Evolutionary conservation across 306 rosid genomes (phyloP), one percentile per base, ranked within the genome.

Genomic region (Elaeagnus macrophylla): DNA sequence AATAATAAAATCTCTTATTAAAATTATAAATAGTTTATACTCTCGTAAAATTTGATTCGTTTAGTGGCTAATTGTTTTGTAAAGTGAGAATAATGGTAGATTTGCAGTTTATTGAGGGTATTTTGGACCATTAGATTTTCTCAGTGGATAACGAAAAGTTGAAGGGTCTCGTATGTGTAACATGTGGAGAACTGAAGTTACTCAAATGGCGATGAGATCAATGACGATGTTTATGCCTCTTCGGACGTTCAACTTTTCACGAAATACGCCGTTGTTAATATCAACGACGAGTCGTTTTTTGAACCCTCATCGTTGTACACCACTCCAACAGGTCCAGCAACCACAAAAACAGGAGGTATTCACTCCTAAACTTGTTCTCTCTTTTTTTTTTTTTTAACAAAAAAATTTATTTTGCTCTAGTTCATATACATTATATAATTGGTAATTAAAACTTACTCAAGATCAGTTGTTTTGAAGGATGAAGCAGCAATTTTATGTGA

Each of bases 401-500:
- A 8, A 45, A 49, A 16, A 10, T 7, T 58, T 32, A 35, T n/a
- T 12, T 14, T 58, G 6, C 55, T 18, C 7, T 45, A 16, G 1
- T 3, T 5, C 2, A 7, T 37, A 5, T 12, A 9, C 45, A 15
- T 14, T 37, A 15, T 18, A 54, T 54, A 42, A 36, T 0, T 53
- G 16, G 12, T 25, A 32, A 5, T 19, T 14, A 13, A 13, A 40
- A 16, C 69, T 72, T 55, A 77, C 53, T 60, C 37, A 40, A 42
- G 48, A 62, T 44, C 78, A 61, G 75, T 61, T 65, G 50, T 58
- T 51, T 53, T 37, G 37, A 72, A 86, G 85, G 75, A 53, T 67
- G 83, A 79, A 42, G 55, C 79, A 19, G 77, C 61, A 39, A 84
- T 87, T 37, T 54, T 77, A 54, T 93, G 96, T 39, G 77, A 82